phyloP scores from a whole-genome alignment of 2,329 filamentous ascomycete genomes.

The Chaetomium strumarium region DNA sequence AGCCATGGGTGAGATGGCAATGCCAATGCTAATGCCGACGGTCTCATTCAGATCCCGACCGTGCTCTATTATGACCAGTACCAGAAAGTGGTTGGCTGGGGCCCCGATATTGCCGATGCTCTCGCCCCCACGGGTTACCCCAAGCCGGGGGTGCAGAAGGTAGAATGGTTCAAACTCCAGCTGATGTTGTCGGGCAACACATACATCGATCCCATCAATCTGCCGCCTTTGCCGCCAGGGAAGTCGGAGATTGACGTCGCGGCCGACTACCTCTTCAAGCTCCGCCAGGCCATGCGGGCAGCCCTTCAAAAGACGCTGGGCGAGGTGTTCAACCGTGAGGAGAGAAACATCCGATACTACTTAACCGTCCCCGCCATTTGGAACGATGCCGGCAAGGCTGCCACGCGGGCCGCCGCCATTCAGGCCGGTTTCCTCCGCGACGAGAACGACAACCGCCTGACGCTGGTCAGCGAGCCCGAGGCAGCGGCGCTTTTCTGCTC shows the following conservation, averaged over 20 bases:
- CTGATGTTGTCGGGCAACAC: conserved; percentile 98
- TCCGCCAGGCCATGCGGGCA: conserved; percentile 93
- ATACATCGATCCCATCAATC: conserved; percentile 98
- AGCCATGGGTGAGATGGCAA: background rate
- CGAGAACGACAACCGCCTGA: conserved; percentile 94
- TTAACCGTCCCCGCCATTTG: conserved; percentile 98
- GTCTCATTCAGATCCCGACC: conserved; percentile 70
- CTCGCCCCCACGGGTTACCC: conserved; percentile 95
- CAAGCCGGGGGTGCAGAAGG: conserved; percentile 95
- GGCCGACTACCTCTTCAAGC: conserved; percentile 98
- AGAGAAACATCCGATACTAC: conserved; percentile 96
- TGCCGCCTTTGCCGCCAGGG: conserved; percentile 91
- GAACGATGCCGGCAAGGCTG: conserved; percentile 98
- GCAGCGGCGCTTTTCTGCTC: conserved; percentile 96
- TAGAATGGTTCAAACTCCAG: conserved; percentile 99
- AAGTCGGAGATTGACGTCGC: conserved; percentile 99
- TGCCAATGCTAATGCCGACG: background rate
- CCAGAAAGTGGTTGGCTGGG: conserved; percentile 99
- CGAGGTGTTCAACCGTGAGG: conserved; percentile 96
- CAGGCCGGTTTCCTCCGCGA: conserved; percentile 95
- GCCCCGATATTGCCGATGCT: conserved; percentile 94
- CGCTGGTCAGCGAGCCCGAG: conserved; percentile 92
- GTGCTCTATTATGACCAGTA: conserved; percentile 99
- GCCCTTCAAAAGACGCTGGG: conserved; percentile 94
- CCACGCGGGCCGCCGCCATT: conserved; percentile 89